Conservation (phyloP, 495 filamentous ascomycete genomes). For the Antarctomyces pellizariae region DNA sequence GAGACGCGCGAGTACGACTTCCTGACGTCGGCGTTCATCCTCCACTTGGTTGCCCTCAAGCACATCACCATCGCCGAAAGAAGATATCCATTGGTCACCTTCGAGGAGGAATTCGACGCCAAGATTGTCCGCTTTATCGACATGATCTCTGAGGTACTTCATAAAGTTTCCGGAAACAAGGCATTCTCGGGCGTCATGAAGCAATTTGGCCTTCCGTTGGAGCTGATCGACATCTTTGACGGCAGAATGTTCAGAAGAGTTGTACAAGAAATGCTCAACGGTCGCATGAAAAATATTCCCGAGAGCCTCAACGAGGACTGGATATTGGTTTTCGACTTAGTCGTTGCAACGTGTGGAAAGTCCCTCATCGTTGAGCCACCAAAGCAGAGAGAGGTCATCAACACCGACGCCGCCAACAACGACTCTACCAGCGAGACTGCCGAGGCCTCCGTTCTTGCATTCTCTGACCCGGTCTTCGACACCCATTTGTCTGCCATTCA, state of each 20-base stretch:
- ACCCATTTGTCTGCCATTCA: constrained; percentile 28
- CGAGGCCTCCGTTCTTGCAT: constrained; percentile 26
- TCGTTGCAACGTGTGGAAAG: constrained; percentile 2
- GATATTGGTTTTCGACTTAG: constrained; percentile 3
- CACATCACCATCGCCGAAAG: constrained; percentile 12
- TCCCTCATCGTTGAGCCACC: background rate
- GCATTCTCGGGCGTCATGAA: constrained; percentile 6
- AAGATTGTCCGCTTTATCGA: constrained; percentile 5
- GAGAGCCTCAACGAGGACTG: constrained; percentile 10
- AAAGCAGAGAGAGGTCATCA: constrained; percentile 4
- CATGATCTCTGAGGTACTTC: constrained; percentile 4
- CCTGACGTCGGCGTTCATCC: constrained; percentile 12
- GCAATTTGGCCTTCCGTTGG: constrained; percentile 13
- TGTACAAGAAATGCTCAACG: constrained; percentile 12
- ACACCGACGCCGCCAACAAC: constrained; percentile 3
- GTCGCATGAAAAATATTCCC: constrained; percentile 8
- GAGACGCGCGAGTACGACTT: constrained; percentile 5
- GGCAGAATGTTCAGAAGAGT: constrained; percentile 28
- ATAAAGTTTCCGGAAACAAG: constrained; percentile 1
- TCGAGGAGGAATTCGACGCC: constrained; percentile 9
- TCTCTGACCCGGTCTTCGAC: constrained; percentile 34
- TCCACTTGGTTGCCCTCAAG: constrained; percentile 13
- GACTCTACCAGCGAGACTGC: constrained; percentile 1
- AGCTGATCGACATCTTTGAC: constrained; percentile 40
- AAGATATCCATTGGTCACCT: constrained; percentile 7